phyloP scores from a whole-genome alignment of 805 yeast species.

The Tetrapisispora pingtungensis region DNA sequence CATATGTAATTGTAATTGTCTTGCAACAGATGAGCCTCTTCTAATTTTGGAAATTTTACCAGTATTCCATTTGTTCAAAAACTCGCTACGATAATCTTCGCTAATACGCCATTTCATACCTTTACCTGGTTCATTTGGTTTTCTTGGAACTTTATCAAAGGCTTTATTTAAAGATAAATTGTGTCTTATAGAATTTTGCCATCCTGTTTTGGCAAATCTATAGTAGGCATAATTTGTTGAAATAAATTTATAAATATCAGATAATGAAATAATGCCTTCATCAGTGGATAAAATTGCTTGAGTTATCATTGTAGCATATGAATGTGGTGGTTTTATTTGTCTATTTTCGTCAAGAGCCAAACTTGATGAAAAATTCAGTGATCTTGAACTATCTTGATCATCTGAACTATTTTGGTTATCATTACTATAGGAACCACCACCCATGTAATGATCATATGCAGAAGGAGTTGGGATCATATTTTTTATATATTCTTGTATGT shows the following conservation, averaged over 20 bases:
- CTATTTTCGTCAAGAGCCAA: conserved; percentile 83
- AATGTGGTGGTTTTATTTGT: conserved; percentile 88
- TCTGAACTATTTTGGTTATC: neutral
- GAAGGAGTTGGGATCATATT: neutral
- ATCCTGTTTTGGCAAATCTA: conserved; percentile 84
- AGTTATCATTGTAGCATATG: conserved; percentile 97
- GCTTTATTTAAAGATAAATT: conserved; percentile 92
- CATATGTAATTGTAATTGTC: conserved; percentile 69
- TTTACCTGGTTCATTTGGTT: conserved; percentile 94
- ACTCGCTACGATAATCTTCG: conserved; percentile 74
- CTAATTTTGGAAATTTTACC: conserved; percentile 67
- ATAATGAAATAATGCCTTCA: conserved; percentile 79
- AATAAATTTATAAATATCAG: conserved; percentile 91
- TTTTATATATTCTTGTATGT: conserved; percentile 2
- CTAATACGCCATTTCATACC: conserved; percentile 99
- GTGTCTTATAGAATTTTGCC: conserved; percentile 98
- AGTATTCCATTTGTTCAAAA: conserved; percentile 64
- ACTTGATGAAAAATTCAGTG: conserved; percentile 35
- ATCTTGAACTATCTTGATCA: neutral
- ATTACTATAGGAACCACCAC: neutral
- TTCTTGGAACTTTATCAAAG: conserved; percentile 92
- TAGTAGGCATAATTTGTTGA: conserved; percentile 82
- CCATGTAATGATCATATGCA: neutral
- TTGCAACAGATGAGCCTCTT: conserved; percentile 71
- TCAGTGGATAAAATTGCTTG: conserved; percentile 86